Evolutionary conservation across 345 rosid genomes (phyloP), one percentile per base, ranked within the genome.

Genomic region (Sonneratia alba): DNA sequence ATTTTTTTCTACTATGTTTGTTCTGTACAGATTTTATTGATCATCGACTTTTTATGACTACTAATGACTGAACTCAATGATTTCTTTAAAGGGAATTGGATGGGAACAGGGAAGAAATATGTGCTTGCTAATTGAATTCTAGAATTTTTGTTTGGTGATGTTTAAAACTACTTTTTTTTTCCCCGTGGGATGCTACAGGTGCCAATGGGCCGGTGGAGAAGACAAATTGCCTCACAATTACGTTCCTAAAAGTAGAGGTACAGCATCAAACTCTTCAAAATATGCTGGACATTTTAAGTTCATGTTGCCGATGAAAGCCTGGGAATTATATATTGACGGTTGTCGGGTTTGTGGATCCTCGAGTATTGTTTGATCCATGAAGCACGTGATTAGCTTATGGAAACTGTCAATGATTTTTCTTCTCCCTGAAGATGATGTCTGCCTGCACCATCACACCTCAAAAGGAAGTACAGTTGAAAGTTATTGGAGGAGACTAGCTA

Each of bases 121-220:
- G 63, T n/a, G 63, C 63, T 57, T 57, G 63, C 63, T 62, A 32
- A 32, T 11, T 24, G 66, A 37, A 34, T 59, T 73, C 3, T 65
- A 12, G 3, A 15, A 3, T 65, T 68, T 71, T 38, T 24, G 6
- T 22, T 45, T 32, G 55, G 69, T 71, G 59, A 27, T 27, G 4
- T 45, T 51, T n/a, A 36, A 8, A 49, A 27, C 32, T 27, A 27
- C 32, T 27, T 7, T 47, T 18, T 11, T n/a, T 70, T 27, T 1
- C 37, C 32, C 0, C 47, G 5, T 22, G 48, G 73, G 64, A 13
- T 63, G 74, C 27, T 76, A 61, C 84, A 92, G 97, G 89, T 89
- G 56, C 96, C 96, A 5, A 78, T 88, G 72, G 83, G 72, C 64
- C 79, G 81, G 72, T 89, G 96, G 96, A 79, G 89, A 78, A 91